Evolutionary conservation across 129 eudicot species (phyloP), one percentile per base, ranked within the genome.

Genomic region (Flaveria robusta): DNA sequence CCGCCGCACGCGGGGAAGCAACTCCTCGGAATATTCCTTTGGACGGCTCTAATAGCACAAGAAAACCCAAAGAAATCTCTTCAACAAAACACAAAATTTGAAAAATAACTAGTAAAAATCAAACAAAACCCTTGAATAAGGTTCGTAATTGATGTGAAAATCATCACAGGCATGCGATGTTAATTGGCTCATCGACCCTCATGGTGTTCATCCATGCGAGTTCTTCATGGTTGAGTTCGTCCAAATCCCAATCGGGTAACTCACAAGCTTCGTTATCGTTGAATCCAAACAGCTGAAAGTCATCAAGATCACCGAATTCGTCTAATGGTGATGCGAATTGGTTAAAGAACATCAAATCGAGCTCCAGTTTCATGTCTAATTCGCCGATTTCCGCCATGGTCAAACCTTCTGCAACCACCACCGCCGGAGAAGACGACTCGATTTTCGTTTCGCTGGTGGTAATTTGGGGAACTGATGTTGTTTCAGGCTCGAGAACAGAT

Each of bases 1-100:
- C 24, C 26, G 26, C 8, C 62, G 26, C 13, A 7, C 77, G 19
- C 51, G 37, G 11, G 5, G 39, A 7, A 31, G 42, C 51, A 65
- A 13, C 69, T 23, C 27, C 81, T 70, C 82, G 76, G 22, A 76
- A 77, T 66, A 81, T 47, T 34, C 90, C 89, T 68, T 76, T 81
- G 96, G 89, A 89, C 87, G 84, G 91, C 96, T 89, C 91, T 79
- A 82, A 78, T 52, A 87, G 96, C 96, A 75, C 91, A 78, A 76
- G 69, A 87, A 89, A 89, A 89, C 83, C 91, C 85, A 83, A 85
- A 85, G 83, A 47, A 12, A 3, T 23, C 77, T 27, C 82, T 16
- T 52, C 74, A 74, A 59, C 20, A 22, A 23, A 24, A 78, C 37
- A 31, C 37, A 31, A 31, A 31, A 31, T 5, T 5, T 31, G 37